Conservation (phyloP, 306 rosid genomes). For the Cajanus cajan region DNA sequence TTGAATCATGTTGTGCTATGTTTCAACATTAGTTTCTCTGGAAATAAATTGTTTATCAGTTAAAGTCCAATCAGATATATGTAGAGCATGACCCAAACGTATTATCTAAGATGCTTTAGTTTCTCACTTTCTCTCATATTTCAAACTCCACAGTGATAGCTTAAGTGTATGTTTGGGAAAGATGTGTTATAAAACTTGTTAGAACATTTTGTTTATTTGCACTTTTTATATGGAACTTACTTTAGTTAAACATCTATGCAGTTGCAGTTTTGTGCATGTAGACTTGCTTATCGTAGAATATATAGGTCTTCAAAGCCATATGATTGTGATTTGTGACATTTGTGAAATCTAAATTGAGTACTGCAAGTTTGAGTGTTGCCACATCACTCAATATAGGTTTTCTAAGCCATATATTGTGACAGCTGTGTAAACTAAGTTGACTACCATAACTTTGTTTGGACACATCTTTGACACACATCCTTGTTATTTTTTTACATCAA, state of each 20-base stretch:
- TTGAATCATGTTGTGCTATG: not conserved
- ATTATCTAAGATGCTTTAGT: conserved; percentile 20
- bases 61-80: not conserved
- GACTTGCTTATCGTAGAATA: not conserved
- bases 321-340: not conserved
- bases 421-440: not conserved
- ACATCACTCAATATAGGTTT: not conserved
- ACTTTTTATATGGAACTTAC: not conserved
- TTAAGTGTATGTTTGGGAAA: not conserved
- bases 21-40: not conserved
- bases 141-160: not conserved
- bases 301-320: not conserved
- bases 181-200: not conserved
- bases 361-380: not conserved
- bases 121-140: not conserved
- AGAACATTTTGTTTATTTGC: not conserved
- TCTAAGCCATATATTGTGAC: not conserved
- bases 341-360: not conserved
- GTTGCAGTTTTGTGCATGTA: not conserved
- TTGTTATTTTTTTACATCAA: no score
- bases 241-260: not conserved
- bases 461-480: no score
- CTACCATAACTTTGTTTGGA: no score
- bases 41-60: not conserved
- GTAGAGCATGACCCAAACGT: not conserved